A percentile compares a stretch with the other conserved stretches of the same genome.
Conservation (phyloP, 768 basidiomycete species). For the Pisolithus albus region DNA sequence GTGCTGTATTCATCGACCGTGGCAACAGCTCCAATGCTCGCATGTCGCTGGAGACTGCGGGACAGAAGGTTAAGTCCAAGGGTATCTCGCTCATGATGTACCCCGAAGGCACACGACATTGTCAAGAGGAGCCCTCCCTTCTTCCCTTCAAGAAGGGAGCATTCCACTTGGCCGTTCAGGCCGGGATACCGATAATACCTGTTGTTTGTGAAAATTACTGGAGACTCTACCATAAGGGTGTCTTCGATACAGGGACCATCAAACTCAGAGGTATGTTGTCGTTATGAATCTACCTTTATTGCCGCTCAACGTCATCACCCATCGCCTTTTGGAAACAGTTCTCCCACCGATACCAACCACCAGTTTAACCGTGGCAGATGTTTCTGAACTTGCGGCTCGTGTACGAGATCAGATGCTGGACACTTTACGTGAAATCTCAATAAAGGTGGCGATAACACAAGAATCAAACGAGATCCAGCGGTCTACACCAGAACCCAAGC, state of each 20-base stretch:
- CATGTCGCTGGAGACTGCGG: slow-evolving; percentile 68
- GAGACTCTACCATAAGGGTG: slow-evolving; percentile 69
- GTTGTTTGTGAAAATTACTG: slow-evolving; percentile 94
- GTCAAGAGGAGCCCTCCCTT: slow-evolving; percentile 55
- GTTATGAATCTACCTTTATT: not conserved
- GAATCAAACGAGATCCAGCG: slow-evolving; percentile 11
- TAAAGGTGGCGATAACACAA: slow-evolving; percentile 32
- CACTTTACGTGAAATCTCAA: slow-evolving; percentile 72
- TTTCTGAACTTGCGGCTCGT: slow-evolving; percentile 53
- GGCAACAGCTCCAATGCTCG: slow-evolving; percentile 72
- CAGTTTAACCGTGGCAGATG: slow-evolving; percentile 65
- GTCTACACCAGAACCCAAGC: slow-evolving; percentile 18
- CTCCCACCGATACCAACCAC: slow-evolving; percentile 82
- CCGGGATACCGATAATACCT: slow-evolving; percentile 85
- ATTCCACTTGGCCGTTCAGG: slow-evolving; percentile 91
- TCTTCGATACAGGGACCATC: slow-evolving; percentile 70
- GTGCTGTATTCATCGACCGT: slow-evolving; percentile 88
- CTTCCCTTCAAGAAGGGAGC: slow-evolving; percentile 96
- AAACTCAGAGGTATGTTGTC: slow-evolving; percentile 60
- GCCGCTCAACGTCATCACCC: slow-evolving; percentile 6
- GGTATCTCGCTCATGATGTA: slow-evolving; percentile 87
- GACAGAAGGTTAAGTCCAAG: slow-evolving; percentile 64
- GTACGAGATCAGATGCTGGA: slow-evolving; percentile 78
- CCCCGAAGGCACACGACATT: slow-evolving; percentile 91
- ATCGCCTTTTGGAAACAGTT: slow-evolving; percentile 41